Percentiles rank a stretch among this genome's conserved stretches.
phyloP scores from a whole-genome alignment of 768 basidiomycete genomes.

The Tricholoma bakamatsutake region DNA sequence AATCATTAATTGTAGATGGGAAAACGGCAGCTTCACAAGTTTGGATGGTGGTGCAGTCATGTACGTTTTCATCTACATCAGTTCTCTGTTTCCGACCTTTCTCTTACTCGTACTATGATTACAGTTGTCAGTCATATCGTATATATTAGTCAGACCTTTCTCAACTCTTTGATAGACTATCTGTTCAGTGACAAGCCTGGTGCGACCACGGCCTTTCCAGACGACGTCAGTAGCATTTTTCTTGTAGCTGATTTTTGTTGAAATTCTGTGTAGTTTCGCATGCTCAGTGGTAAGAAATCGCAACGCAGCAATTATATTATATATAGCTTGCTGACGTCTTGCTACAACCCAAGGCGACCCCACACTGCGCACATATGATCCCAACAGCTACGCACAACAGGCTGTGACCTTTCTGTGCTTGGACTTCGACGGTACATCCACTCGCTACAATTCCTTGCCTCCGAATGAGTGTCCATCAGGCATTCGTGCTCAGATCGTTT shows the following conservation, averaged over 20 bases:
- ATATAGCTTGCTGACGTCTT: not conserved
- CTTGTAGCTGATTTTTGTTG: not conserved
- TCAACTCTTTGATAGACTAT: slow-evolving; percentile 31
- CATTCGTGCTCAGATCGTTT: slow-evolving; percentile 44
- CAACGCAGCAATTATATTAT: not conserved
- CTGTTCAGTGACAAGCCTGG: slow-evolving; percentile 40
- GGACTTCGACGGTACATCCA: slow-evolving; percentile 37
- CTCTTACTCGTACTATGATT: not conserved
- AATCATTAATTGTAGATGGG: slow-evolving; percentile 27
- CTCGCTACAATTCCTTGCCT: slow-evolving; percentile 34
- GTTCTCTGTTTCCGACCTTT: not conserved
- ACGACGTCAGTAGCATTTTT: slow-evolving; percentile 34
- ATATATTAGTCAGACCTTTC: not conserved
- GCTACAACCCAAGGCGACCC: slow-evolving; percentile 27
- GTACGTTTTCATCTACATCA: slow-evolving; percentile 21
- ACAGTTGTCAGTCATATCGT: slow-evolving; percentile 23
- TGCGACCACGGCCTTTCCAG: slow-evolving; percentile 47
- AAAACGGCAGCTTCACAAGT: slow-evolving; percentile 41
- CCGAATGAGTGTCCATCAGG: slow-evolving; percentile 37
- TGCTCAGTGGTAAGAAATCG: slow-evolving; percentile 39
- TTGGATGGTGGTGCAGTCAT: slow-evolving; percentile 39
- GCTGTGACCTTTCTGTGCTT: slow-evolving; percentile 44
- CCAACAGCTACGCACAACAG: slow-evolving; percentile 37
- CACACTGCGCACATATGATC: slow-evolving; percentile 41
- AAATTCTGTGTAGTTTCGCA: slow-evolving; percentile 37